Conservation (phyloP, 2,329 filamentous ascomycete species). For the Fusarium cyanostomum region DNA sequence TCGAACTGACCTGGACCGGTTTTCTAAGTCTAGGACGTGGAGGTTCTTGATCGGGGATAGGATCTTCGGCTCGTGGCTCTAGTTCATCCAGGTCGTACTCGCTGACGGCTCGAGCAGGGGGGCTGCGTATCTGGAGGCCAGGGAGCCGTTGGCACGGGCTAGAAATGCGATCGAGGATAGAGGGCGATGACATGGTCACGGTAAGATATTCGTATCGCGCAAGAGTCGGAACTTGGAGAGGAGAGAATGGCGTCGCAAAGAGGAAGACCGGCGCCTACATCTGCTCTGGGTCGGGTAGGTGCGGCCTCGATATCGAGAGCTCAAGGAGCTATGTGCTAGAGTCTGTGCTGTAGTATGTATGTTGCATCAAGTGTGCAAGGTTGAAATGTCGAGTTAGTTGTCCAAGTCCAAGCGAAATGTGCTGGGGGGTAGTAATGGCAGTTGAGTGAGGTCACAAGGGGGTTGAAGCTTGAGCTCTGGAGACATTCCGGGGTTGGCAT, state of each 20-base stretch:
- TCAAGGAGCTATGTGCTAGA: neutral
- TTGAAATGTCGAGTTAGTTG: neutral
- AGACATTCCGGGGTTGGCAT: constrained; percentile 34
- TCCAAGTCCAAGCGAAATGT: neutral
- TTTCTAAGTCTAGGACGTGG: constrained; percentile 36
- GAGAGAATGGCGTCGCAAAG: constrained; percentile 2
- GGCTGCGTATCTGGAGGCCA: constrained; percentile 41
- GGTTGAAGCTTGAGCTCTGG: constrained; percentile 26
- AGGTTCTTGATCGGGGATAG: constrained; percentile 34
- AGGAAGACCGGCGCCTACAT: constrained; percentile 17
- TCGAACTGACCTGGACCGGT: constrained; percentile 9
- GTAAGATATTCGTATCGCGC: neutral
- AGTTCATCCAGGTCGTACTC: constrained; percentile 54
- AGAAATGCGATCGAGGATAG: constrained; percentile 43
- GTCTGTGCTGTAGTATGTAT: neutral
- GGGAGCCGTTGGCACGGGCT: constrained; percentile 39
- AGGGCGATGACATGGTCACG: constrained; percentile 42
- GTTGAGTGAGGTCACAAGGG: constrained; percentile 11
- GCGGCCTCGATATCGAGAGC: neutral
- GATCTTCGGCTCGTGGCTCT: constrained; percentile 49
- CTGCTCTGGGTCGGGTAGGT: constrained; percentile 15
- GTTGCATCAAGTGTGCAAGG: neutral
- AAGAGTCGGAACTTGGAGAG: neutral
- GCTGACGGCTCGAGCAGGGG: constrained; percentile 39
- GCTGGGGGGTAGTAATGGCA: neutral